Base-by-base conservation (phyloP, 257 asterid species). In the Nicotiana tomentosiformis region DNA sequence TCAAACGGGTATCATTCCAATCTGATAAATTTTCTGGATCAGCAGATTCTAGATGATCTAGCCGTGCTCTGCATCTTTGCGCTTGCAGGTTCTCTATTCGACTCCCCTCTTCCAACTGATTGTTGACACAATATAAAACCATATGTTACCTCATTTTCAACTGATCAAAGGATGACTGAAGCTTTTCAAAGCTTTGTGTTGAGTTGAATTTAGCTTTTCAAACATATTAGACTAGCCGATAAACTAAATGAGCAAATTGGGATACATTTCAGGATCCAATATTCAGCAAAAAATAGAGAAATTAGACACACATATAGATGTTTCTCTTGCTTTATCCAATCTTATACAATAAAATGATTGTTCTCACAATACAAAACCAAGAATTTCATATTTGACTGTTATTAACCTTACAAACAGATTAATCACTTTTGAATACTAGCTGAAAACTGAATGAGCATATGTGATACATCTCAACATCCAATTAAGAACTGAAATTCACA, bases 101-200 rank as follows among this genome's bases (percentile, higher is more conserved):
- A 87, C 92, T 88, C 78, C 95, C 98, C 84, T 94, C 99, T 90
- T 95, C 99, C 92, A 93, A 82, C 99, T 95, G 90, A 85, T 78
- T 78, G 77, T 82, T 77, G 87, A 86, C 85, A 78, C 5, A 30
- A 51, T 29, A 76, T 15, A 76, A 74, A 76, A 76, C 46, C 64
- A 51, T 26, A 76, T 15, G 46, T 49, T 55, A 29, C 17, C 35
- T 26, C 80, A 51, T 26, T 76, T 76, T 76, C 30, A 76, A 29
- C 65, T 26, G 10, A 29, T 53, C 16, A 51, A 49, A 51, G 46
- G 46, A 51, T 51, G 18, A 76, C 46, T 4, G 26, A 26, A 76
- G 80, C 26, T 76, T 74, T 15, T 4, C 80, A 10, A 49, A 29
- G 80, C 46, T 15, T 76, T 16, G 1, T 51, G 39, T 29, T 26